Evolutionary conservation across 495 filamentous ascomycete species (phyloP).

Genomic region (Penicillium subrubescens): DNA sequence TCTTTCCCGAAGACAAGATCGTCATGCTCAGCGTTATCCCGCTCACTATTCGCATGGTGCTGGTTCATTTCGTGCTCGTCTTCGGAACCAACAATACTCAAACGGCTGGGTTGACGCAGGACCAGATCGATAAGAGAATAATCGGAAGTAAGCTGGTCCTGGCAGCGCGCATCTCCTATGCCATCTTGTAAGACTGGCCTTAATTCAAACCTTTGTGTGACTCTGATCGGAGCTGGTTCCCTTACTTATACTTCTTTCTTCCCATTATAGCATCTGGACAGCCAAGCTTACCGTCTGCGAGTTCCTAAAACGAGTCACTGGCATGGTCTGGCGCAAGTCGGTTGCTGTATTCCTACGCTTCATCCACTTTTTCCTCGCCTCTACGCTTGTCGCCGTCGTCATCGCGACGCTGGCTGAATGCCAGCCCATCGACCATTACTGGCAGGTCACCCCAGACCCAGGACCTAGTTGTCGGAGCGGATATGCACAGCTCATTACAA

Average conservation of each 20-base stretch:
- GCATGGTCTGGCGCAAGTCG: constrained; percentile 67
- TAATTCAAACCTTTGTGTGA: neutral
- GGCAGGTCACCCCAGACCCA: constrained; percentile 90
- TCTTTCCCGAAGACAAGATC: constrained; percentile 86
- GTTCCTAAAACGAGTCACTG: constrained; percentile 79
- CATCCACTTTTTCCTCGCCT: constrained; percentile 71
- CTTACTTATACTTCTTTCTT: neutral
- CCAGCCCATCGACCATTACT: constrained; percentile 80
- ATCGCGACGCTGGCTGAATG: constrained; percentile 85
- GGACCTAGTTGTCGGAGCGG: constrained; percentile 81
- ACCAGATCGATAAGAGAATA: constrained; percentile 45
- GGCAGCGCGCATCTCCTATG: constrained; percentile 56
- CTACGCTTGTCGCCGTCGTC: constrained; percentile 77
- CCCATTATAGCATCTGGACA: constrained; percentile 74
- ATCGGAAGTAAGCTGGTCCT: constrained; percentile 58
- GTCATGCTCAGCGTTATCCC: constrained; percentile 82
- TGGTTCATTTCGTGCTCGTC: constrained; percentile 80
- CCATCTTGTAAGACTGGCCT: constrained; percentile 52
- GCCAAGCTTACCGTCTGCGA: constrained; percentile 89
- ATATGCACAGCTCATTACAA: constrained; percentile 81
- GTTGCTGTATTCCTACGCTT: constrained; percentile 66
- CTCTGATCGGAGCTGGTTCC: neutral
- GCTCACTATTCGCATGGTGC: constrained; percentile 76
- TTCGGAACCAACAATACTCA: constrained; percentile 85
- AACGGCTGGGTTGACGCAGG: constrained; percentile 39